A percentile compares a stretch with the other conserved stretches of the same genome.
phyloP scores from a whole-genome alignment of 1,139 yeast genomes.

The Candida tunisiensis region DNA sequence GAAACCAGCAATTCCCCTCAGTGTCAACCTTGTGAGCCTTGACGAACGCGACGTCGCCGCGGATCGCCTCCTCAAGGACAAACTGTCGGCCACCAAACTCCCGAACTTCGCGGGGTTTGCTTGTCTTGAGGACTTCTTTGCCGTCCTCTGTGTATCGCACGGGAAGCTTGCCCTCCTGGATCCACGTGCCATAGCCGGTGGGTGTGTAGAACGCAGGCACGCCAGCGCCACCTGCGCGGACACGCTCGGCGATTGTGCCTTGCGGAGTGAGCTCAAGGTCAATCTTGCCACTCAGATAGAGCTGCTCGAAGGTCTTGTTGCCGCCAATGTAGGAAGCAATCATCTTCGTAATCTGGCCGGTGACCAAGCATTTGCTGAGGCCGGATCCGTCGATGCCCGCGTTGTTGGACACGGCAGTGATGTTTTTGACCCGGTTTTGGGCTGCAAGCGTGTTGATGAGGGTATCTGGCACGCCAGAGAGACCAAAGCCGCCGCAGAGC shows the following conservation, averaged over 20 bases:
- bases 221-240: conserved; percentile 34
- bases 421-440: conserved; percentile 18
- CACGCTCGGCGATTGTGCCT: conserved; percentile 32
- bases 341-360: conserved; percentile 31
- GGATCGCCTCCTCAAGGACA: conserved; percentile 26
- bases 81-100: conserved; percentile 27
- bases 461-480: conserved; percentile 32
- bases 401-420: conserved; percentile 33
- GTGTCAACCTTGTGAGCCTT: conserved; percentile 32
- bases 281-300: conserved; percentile 27
- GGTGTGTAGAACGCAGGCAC: conserved; percentile 33
- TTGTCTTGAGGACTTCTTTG: conserved; percentile 20
- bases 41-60: conserved; percentile 30
- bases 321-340: conserved; percentile 31
- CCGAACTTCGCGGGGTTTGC: conserved; percentile 26
- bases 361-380: conserved; percentile 23
- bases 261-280: conserved; percentile 33
- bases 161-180: conserved; percentile 32
- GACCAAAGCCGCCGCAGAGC: conserved; percentile 34
- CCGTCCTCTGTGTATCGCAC: conserved; percentile 22
- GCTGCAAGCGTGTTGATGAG: conserved; percentile 24
- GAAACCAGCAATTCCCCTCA: conserved; percentile 30
- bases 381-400: conserved; percentile 34
- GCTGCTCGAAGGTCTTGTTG: conserved; percentile 26
- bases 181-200: conserved; percentile 34